Evolutionary conservation across 2,329 filamentous ascomycete species (phyloP).

Genomic region (Apiospora saccharicola): DNA sequence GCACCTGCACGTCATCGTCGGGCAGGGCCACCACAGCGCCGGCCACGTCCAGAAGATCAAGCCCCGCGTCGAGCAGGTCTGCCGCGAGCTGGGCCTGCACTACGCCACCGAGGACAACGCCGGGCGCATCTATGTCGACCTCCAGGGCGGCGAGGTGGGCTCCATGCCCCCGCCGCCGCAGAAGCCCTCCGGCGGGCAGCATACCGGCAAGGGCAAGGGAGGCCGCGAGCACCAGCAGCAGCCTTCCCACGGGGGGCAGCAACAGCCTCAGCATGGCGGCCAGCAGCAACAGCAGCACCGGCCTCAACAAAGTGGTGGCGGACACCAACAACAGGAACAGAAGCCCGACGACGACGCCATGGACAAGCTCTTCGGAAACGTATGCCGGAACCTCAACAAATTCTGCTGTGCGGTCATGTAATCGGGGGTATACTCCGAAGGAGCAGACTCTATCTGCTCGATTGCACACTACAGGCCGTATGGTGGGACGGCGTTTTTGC

Average conservation of each 20-base stretch:
- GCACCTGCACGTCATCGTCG: slow-evolving; percentile 94
- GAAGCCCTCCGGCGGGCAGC: slow-evolving; percentile 49
- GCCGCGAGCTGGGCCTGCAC: slow-evolving; percentile 80
- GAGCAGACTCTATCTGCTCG: neutral
- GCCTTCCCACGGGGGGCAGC: slow-evolving; percentile 45
- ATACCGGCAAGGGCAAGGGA: slow-evolving; percentile 39
- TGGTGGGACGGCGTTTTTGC: neutral
- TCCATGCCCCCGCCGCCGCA: slow-evolving; percentile 55
- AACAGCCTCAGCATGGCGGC: slow-evolving; percentile 54
- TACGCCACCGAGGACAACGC: slow-evolving; percentile 87
- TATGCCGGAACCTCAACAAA: neutral
- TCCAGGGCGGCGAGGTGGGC: slow-evolving; percentile 73
- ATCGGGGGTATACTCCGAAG: neutral
- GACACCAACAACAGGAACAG: slow-evolving; percentile 66
- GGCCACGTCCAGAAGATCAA: slow-evolving; percentile 92
- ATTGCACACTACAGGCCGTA: neutral
- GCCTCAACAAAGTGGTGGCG: slow-evolving; percentile 62
- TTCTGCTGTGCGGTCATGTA: slow-evolving; percentile 79
- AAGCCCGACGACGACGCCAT: slow-evolving; percentile 60
- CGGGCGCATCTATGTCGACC: slow-evolving; percentile 86
- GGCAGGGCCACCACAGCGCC: slow-evolving; percentile 88
- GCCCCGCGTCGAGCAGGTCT: slow-evolving; percentile 89
- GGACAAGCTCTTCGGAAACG: slow-evolving; percentile 11
- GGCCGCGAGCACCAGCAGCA: slow-evolving; percentile 50
- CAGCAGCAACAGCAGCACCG: slow-evolving; percentile 57